These are phyloP conservation scores for Lasiosphaeria miniovina DNA, from an alignment of 495 filamentous ascomycete species.

Conservation along the genomic window DNA sequence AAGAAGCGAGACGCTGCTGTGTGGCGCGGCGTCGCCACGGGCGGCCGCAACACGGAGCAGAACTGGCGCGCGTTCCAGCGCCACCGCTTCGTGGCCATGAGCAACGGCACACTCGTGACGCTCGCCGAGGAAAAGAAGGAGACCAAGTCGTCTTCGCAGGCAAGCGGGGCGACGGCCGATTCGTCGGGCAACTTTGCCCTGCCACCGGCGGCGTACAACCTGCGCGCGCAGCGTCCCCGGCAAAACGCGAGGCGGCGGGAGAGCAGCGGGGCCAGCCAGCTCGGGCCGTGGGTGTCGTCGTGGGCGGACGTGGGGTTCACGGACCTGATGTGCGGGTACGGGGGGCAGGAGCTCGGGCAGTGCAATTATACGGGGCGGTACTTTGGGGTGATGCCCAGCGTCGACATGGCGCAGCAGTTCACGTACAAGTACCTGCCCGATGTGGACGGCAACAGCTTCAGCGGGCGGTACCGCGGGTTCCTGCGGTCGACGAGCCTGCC, in stretches of 20 bases:
- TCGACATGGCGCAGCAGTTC: conserved; percentile 57
- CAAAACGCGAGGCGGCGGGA: too few relatives aligned
- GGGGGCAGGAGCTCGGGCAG: neutral
- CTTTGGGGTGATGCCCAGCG: conserved; percentile 34
- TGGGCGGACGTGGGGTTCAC: conserved; percentile 43
- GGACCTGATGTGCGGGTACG: conserved; percentile 40
- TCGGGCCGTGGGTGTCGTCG: conserved; percentile 37
- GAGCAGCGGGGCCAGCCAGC: conserved; percentile 10
- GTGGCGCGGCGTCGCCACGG: conserved; percentile 69
- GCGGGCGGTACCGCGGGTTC: conserved; percentile 67
- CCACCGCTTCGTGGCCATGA: conserved; percentile 67
- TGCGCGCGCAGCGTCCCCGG: conserved; percentile 10
- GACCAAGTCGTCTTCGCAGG: too few relatives aligned
- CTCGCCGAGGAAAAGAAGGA: conserved; percentile 29
- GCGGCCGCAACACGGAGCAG: conserved; percentile 55
- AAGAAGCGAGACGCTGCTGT: conserved; percentile 54
- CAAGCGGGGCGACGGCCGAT: too few relatives aligned
- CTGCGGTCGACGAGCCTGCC: conserved; percentile 60
- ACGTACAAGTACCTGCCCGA: conserved; percentile 61
- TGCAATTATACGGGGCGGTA: conserved; percentile 52
- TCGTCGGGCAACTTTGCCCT: conserved; percentile 32
- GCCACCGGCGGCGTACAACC: conserved; percentile 35
- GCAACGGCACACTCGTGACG: conserved; percentile 59
- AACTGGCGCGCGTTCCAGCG: conserved; percentile 70
- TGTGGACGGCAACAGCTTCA: conserved; percentile 72